Base-by-base conservation (phyloP, 352 stramenopile species). In the Hyaloperonospora brassicae region DNA sequence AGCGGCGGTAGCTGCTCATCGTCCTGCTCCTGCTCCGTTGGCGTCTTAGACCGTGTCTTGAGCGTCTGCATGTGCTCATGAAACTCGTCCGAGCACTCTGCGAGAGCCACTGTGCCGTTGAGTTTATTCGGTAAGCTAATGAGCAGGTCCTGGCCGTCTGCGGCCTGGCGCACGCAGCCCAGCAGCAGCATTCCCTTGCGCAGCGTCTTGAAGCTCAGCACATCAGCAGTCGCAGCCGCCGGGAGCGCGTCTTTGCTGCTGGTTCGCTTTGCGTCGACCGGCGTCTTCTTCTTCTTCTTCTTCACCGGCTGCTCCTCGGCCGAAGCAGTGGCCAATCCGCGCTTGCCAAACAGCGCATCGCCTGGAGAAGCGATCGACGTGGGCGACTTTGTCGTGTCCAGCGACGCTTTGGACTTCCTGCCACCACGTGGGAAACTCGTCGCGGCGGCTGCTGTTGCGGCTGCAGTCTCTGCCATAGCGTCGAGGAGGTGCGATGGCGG, bases 121-220 rank as follows among this genome's bases (percentile, higher is more conserved):
- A 98, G 80, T 48, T 97, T 95, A 72, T 96, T 97, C 3, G 92
- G 93, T 44, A 98, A 68, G 38, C 72, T 89, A 31, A 98, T 59
- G 23, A 97, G 64, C 35, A 95, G 67, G 56, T 87, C 76, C 31
- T 64, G 70, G 38, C 85, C 71, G 50, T 96, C 76, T 51, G 78
- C 85, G 12, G 98, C 68, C 67, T 98, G 87, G 24, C 88, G 77
- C 51, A 98, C 73, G 50, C 85, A 85, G 22, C 87, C 92, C 17
- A 98, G 66, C 14, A 98, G 57, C 49, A 80, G 60, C 67, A 81
- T 62, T 23, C 76, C 75, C 54, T 86, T 87, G 60, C 60, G 72
- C 48, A 93, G 61, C 24, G 57, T 63, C 55, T 87, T 87, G 70
- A 88, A 95, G 44, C 60, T 89, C 13, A 93, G 62, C 39, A 72